Base-by-base conservation (phyloP, 495 filamentous ascomycete species). In the Aspergillus carlsbadensis region DNA sequence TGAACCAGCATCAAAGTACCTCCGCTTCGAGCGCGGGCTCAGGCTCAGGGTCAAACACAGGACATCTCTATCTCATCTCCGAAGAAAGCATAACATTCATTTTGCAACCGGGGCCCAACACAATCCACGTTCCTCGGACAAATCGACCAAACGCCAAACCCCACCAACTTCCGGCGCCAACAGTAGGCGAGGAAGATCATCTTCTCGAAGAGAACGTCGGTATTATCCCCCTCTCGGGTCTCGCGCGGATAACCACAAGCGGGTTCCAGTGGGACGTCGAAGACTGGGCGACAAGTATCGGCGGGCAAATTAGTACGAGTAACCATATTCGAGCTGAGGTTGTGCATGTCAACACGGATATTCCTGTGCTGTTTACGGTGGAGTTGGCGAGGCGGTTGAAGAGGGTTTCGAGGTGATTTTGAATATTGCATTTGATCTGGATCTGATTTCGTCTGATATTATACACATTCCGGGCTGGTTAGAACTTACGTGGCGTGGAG, bases 261-360 rank as follows among this genome's bases (percentile, higher is more conserved):
- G 94, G 94, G 0, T 74, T 98, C 41, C 85, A 93, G 64, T 98
- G 94, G 93, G 90, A 98, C 70, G 87, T 98, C 1, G 58, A 78
- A 54, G 75, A 88, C 51, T 93, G 91, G 88, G 70, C 78, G 57
- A 96, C 92, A 0, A 77, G 82, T 61, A 91, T 98, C 69, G 94
- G 93, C 0, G 84, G 85, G 0, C 83, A 87, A 63, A 71, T 98
- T 57, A 96, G 92, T 64, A 98, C 94, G 42, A 98, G 94, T 70
- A 98, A 98, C 73, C 88, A 92, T 64, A 81, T 96, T 24, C 71
- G 73, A 33, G 76, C 75, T 44, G 73, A 82, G 10, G 59, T 64
- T 8, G 79, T 95, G 47, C 72, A 72, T 52, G 79, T 96, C 3
- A 70, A 82, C 63, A 85, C 89, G 29, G 81, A 81, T 7, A 83